A percentile compares a stretch with the other conserved stretches of the same genome.
Evolutionary conservation across 2,329 filamentous ascomycete species (phyloP).

Genomic region (Trichoderma arundinaceum): DNA sequence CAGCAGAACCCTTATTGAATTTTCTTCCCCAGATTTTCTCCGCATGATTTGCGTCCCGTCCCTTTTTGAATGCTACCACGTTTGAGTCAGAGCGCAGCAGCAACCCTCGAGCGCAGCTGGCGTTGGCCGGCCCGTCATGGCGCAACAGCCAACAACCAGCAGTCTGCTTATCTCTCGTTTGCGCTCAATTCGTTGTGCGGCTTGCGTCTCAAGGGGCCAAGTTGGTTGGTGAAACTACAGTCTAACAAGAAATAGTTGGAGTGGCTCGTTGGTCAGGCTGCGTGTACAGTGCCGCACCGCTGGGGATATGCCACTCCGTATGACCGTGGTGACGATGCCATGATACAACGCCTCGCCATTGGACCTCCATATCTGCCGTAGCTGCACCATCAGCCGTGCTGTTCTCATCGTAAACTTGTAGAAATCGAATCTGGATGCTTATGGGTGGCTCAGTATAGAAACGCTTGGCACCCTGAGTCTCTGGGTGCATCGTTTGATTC

Average conservation of each 20-base stretch:
- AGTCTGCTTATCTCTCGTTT: neutral
- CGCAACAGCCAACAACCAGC: neutral
- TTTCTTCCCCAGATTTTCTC: slow-evolving; percentile 28
- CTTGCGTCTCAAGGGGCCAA: neutral
- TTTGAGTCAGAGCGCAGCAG: slow-evolving; percentile 4
- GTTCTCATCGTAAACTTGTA: too few species aligned
- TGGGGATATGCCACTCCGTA: slow-evolving; percentile 2
- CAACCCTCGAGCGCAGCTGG: neutral
- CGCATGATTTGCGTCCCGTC: slow-evolving; percentile 21
- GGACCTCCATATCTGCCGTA: neutral
- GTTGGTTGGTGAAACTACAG: slow-evolving; percentile 14
- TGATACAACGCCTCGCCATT: neutral
- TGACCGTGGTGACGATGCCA: slow-evolving; percentile 13
- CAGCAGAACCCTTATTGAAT: neutral
- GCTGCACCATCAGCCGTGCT: neutral
- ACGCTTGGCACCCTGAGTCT: neutral
- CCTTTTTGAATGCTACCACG: slow-evolving; percentile 13
- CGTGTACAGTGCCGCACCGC: too few species aligned
- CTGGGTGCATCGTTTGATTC: slow-evolving; percentile 2
- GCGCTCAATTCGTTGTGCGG: neutral
- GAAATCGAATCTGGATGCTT: neutral
- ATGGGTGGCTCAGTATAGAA: neutral
- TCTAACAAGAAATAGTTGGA: neutral
- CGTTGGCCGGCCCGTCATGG: neutral
- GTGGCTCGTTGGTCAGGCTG: too few species aligned